Evolutionary conservation across 2,329 filamentous ascomycete species (phyloP).

Genomic region (Pseudogymnoascus sp.): DNA sequence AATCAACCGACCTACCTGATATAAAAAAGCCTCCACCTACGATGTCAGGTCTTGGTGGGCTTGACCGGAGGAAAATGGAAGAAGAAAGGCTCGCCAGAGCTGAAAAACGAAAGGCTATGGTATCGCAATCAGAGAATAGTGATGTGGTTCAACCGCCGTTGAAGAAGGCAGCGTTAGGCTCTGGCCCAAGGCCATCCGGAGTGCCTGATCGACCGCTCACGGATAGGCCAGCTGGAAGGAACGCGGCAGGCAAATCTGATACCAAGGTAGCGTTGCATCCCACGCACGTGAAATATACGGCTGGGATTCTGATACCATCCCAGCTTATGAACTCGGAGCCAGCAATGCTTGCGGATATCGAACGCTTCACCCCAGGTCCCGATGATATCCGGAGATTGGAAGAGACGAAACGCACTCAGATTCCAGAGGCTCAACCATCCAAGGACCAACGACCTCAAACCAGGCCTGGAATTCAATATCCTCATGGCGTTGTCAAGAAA

Average conservation of each 20-base stretch:
- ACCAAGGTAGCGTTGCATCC: constrained; percentile 4
- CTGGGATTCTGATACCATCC: constrained; percentile 6
- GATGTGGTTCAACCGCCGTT: not conserved
- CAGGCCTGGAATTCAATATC: constrained; percentile 24
- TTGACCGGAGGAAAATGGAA: constrained; percentile 81
- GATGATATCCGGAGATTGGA: not conserved
- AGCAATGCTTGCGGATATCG: not conserved
- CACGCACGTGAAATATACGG: not conserved
- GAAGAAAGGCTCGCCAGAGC: constrained; percentile 64
- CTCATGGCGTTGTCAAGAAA: constrained; percentile 62
- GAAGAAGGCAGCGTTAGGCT: not conserved
- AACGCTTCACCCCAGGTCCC: not conserved
- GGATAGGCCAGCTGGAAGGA: not conserved
- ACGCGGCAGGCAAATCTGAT: not conserved
- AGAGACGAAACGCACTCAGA: not conserved
- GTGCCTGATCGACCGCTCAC: not conserved
- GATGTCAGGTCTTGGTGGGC: constrained; percentile 1
- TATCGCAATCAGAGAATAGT: constrained; percentile 13
- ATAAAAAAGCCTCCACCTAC: not conserved
- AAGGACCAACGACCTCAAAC: constrained; percentile 12
- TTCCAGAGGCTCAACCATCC: constrained; percentile 10
- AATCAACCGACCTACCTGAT: not conserved
- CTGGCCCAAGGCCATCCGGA: not conserved
- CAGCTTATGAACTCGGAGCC: constrained; percentile 9
- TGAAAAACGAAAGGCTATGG: constrained; percentile 29